Percentiles rank a stretch among this genome's conserved stretches.
These are phyloP conservation scores for Phytophthora syringae DNA, from an alignment of 352 stramenopile species.

Conservation along the genomic window DNA sequence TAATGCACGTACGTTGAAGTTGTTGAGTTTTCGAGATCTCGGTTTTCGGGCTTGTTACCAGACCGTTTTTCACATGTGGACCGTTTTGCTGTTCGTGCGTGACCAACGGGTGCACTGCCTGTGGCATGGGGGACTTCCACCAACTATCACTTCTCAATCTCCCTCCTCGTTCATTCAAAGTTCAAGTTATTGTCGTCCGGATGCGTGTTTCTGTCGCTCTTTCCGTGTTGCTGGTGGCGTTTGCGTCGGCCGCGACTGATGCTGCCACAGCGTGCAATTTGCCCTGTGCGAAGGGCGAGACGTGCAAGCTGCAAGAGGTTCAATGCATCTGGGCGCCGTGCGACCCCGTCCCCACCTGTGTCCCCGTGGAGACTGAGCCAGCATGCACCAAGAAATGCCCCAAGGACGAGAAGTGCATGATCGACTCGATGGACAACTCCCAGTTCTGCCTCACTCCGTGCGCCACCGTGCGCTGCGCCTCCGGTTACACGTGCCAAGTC, in stretches of 20 bases:
- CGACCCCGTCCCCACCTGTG: slow-evolving; percentile 24
- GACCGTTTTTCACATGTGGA: no score
- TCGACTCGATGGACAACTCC: slow-evolving; percentile 23
- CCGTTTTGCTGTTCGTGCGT: slow-evolving; percentile 30
- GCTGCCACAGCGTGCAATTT: slow-evolving; percentile 12
- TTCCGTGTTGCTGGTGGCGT: slow-evolving; percentile 8
- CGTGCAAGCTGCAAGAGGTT: slow-evolving; percentile 23
- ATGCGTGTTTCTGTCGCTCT: slow-evolving; percentile 17
- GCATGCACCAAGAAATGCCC: slow-evolving; percentile 27
- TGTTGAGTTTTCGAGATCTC: not conserved
- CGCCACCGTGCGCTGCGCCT: slow-evolving; percentile 20
- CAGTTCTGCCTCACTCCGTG: slow-evolving; percentile 31
- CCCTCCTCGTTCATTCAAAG: not conserved
- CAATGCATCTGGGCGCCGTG: slow-evolving; percentile 26
- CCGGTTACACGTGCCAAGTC: slow-evolving; percentile 22
- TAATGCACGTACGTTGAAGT: not conserved
- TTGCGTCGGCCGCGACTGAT: not conserved
- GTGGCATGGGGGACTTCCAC: not conserved
- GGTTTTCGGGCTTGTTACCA: slow-evolving; percentile 3
- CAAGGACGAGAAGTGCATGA: slow-evolving; percentile 25
- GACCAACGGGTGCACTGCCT: slow-evolving; percentile 7
- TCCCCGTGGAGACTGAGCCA: slow-evolving; percentile 9
- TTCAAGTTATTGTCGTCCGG: not conserved
- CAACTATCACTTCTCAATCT: slow-evolving; percentile 22
- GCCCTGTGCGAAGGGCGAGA: slow-evolving; percentile 11